Base-by-base conservation (phyloP, 148 eudicot genomes). In the Diospyros lotus region DNA sequence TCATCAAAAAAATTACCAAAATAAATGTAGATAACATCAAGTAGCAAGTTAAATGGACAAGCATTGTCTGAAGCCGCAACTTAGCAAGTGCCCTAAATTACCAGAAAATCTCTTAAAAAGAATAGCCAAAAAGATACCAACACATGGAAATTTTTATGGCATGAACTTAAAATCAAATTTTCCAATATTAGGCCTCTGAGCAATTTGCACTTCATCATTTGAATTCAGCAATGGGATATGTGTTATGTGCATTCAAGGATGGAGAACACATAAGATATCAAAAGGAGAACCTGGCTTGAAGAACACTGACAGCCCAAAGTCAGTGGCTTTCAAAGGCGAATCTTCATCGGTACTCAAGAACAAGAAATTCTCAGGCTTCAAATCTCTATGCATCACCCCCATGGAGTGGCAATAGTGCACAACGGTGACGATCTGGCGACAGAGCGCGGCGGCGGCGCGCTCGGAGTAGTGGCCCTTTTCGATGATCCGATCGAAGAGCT, bases 331-430 rank as follows among this genome's bases (percentile, higher is more conserved):
- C 79, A 94, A 76, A 0, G 98, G 98, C 13, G 98, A 91, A 76
- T 86, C 80, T 40, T 94, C 97, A 48, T 75, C 87, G 1, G 58
- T 9, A 42, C 85, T 87, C 81, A 91, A 78, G 4, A 94, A 70
- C 90, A 94, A 79, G 82, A 94, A 94, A 69, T 94, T 94, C 80
- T 94, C 98, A 1, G 98, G 98, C 58, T 93, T 93, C 70, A 93
- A 88, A 80, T 93, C 98, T 72, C 98, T 75, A 75, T 93, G 98
- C 89, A 93, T 89, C 67, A 93, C 98, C 6, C 96, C 98, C 98
- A 93, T 93, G 1, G 97, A 85, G 72, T 93, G 97, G 62, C 98
- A 93, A 58, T 84, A 82, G 74, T 89, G 87, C 79, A 93, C 94
- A n/a, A 91, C 98, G 0, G 89, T 89, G 50, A 94, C 98, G 64